Evolutionary conservation across 768 basidiomycete species (phyloP), one percentile per base, ranked within the genome.

Genomic region (Termitomyces sp.): DNA sequence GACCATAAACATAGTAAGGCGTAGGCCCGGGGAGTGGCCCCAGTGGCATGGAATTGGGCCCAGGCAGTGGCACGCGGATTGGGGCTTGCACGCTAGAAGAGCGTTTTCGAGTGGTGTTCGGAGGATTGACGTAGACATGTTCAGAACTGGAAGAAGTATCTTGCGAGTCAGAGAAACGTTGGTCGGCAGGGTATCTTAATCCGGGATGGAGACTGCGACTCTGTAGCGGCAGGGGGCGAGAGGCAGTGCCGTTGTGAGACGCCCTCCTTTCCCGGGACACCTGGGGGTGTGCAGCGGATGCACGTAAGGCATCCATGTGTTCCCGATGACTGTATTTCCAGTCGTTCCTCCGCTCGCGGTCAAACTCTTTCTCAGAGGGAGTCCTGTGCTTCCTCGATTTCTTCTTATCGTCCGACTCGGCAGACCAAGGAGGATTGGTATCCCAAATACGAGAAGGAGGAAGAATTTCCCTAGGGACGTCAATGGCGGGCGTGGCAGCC

Each of bases 311-410:
- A 29, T 58, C 48, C 32, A 56, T 48, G 16, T 63, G 52, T n/a
- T 29, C 45, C n/a, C 35, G 53, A 37, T 35, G 57, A 35, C 41
- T 48, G 52, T 58, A 58, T 35, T 58, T 58, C 50, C 49, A 58
- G 11, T 54, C 57, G 4, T 51, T 44, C 35, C 43, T 54, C 19
- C 61, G 53, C 25, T 59, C 57, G 21, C 57, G 50, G 45, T 58
- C 57, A 12, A 58, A 58, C 51, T 34, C 49, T 34, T 21, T 53
- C 51, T 58, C 51, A 14, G 57, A 58, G 11, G 51, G 57, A 2
- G 57, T 58, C 5, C 57, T 49, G 21, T 51, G 46, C 43, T 46
- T 51, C 35, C 35, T 41, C 19, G 42, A 29, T n/a, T 47, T 49
- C 47, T 49, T 46, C 48, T 10, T 46, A 29, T 53, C 25, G 4